These are phyloP conservation scores for Apophysomyces sp. DNA, from an alignment of 371 early-diverging fungal species.

Conservation along the genomic window DNA sequence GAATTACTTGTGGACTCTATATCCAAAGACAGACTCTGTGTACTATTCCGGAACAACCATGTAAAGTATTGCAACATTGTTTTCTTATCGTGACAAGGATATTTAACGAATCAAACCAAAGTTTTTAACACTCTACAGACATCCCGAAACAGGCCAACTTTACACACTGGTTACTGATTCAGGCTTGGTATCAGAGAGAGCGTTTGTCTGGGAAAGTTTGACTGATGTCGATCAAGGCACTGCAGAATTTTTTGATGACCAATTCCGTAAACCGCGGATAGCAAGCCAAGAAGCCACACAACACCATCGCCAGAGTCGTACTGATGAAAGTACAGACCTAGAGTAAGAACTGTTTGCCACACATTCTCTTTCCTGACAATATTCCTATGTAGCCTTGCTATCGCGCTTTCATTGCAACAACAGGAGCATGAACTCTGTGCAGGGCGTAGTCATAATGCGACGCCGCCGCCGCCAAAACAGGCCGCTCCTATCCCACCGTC, in stretches of 20 bases:
- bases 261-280: slow-evolving; percentile 43
- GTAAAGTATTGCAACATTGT: too few species aligned
- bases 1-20: slow-evolving; percentile 59
- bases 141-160: slow-evolving; percentile 54
- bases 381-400: slow-evolving; percentile 45
- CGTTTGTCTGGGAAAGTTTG: slow-evolving; percentile 79
- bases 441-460: neutral
- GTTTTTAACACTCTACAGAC: slow-evolving; percentile 83
- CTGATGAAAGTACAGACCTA: slow-evolving; percentile 12
- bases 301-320: neutral
- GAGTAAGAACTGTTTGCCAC: slow-evolving; percentile 18
- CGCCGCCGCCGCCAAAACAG: neutral
- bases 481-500: neutral
- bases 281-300: slow-evolving; percentile 25
- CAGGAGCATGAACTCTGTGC: slow-evolving; percentile 41
- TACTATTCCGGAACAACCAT: slow-evolving; percentile 93
- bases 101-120: slow-evolving; percentile 14
- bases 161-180: slow-evolving; percentile 89
- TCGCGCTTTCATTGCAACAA: slow-evolving; percentile 61
- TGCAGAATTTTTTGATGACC: slow-evolving; percentile 66
- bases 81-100: too few species aligned
- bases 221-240: slow-evolving; percentile 66
- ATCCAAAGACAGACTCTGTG: slow-evolving; percentile 62
- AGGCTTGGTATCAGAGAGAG: slow-evolving; percentile 63
- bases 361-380: neutral